Percentiles rank a stretch among this genome's conserved stretches.
Evolutionary conservation across 345 rosid genomes (phyloP).

Genomic region (Pugionium dolabratum): DNA sequence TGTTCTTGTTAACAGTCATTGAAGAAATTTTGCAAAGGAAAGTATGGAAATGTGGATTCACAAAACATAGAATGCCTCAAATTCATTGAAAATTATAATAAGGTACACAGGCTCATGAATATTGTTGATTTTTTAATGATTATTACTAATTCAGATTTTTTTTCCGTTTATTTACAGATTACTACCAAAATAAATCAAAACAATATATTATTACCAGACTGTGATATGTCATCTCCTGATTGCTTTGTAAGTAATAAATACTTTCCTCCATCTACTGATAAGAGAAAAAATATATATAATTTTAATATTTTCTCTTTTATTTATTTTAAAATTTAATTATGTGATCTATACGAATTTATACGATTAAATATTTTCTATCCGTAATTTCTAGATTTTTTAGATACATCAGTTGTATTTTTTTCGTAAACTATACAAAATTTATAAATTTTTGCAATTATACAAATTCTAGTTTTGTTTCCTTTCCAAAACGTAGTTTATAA

Average conservation of each 20-base stretch:
- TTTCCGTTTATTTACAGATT: background rate
- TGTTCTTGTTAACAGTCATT: constrained; percentile 11
- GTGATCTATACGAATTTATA: no score
- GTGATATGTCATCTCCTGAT: constrained; percentile 16
- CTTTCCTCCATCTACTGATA: background rate
- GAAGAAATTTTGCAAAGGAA: constrained; percentile 29
- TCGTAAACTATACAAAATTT: no score
- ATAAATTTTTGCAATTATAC: no score
- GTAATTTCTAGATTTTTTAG: no score
- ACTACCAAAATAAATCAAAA: background rate
- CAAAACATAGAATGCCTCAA: background rate
- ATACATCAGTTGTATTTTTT: no score
- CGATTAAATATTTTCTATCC: no score
- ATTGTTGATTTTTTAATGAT: background rate
- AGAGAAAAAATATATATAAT: no score
- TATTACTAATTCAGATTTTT: background rate
- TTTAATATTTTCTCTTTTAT: no score
- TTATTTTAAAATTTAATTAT: no score
- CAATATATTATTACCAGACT: constrained; percentile 15
- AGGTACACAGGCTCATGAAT: constrained; percentile 10
- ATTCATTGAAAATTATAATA: background rate
- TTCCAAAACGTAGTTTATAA: no score
- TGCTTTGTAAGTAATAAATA: constrained; percentile 16
- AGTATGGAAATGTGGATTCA: constrained; percentile 2
- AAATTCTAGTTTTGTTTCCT: no score